Evolutionary conservation across 306 rosid genomes (phyloP).

Genomic region (Malus fusca): DNA sequence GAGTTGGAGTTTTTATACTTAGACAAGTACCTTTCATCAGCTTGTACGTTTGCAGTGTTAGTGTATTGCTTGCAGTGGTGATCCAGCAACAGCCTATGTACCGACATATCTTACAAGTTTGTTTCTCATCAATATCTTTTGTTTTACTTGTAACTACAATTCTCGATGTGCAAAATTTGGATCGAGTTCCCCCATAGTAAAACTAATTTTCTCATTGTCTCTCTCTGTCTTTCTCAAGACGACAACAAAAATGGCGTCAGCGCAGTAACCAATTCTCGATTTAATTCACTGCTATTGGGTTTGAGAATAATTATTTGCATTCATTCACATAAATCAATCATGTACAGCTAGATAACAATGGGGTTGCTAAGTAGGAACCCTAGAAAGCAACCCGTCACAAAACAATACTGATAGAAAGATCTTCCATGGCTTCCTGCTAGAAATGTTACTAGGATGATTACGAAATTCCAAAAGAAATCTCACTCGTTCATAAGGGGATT

Average conservation of each 20-base stretch:
- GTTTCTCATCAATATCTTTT: background rate
- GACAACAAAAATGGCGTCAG: background rate
- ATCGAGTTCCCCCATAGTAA: background rate
- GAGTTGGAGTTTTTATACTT: conserved; percentile 28
- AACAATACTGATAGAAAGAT: background rate
- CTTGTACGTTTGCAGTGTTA: conserved; percentile 23
- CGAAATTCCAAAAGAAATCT: background rate
- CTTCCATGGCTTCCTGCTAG: background rate
- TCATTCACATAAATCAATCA: background rate
- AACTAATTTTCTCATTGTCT: background rate
- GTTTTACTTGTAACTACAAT: background rate
- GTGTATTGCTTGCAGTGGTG: conserved; percentile 19
- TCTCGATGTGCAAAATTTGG: conserved; percentile 1
- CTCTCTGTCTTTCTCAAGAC: background rate
- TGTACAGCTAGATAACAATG: background rate
- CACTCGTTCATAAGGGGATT: background rate
- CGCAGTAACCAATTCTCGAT: background rate
- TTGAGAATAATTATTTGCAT: background rate
- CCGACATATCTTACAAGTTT: conserved; percentile 6
- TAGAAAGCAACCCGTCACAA: background rate
- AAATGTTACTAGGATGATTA: background rate
- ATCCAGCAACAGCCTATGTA: conserved; percentile 21
- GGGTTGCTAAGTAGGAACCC: background rate
- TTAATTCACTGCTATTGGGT: background rate
- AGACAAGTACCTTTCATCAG: conserved; percentile 14